Percentiles rank a stretch among this genome's conserved stretches.
phyloP scores from a whole-genome alignment of 257 asterid genomes.

The Ilex aquifolium region DNA sequence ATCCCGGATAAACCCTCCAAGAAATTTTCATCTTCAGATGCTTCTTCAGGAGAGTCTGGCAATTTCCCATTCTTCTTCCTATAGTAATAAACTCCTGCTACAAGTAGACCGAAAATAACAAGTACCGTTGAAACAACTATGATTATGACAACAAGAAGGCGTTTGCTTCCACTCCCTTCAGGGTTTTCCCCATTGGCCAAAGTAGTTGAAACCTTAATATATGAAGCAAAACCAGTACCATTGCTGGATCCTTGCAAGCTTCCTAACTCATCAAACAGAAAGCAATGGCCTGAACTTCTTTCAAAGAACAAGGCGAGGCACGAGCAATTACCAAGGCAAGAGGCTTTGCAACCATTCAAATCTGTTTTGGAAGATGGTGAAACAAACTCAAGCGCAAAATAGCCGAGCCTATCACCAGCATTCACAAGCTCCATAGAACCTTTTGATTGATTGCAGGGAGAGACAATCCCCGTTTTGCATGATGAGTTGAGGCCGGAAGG shows the following conservation, averaged over 20 bases:
- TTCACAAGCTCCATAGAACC: slow-evolving; percentile 44
- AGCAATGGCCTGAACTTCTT: slow-evolving; percentile 56
- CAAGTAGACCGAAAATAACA: slow-evolving; percentile 40
- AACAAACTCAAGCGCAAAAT: slow-evolving; percentile 52
- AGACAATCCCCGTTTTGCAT: slow-evolving; percentile 36
- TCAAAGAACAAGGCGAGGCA: slow-evolving; percentile 74
- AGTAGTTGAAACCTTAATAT: slow-evolving; percentile 32
- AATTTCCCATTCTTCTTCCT: slow-evolving; percentile 38
- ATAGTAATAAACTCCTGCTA: slow-evolving; percentile 30
- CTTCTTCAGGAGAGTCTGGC: slow-evolving; percentile 40
- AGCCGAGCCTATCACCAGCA: slow-evolving; percentile 54
- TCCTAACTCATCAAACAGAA: slow-evolving; percentile 61
- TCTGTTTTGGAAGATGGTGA: slow-evolving; percentile 49
- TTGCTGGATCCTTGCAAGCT: slow-evolving; percentile 34
- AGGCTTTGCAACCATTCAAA: slow-evolving; percentile 61
- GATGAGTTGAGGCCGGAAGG: slow-evolving; percentile 50
- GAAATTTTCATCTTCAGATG: slow-evolving; percentile 85
- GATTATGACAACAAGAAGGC: slow-evolving; percentile 32
- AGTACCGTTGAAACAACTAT: slow-evolving; percentile 44
- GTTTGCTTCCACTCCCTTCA: slow-evolving; percentile 28
- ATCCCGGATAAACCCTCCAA: slow-evolving; percentile 73
- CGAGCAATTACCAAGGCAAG: slow-evolving; percentile 61
- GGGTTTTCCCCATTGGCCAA: slow-evolving; percentile 11
- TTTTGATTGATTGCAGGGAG: slow-evolving; percentile 37
- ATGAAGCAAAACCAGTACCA: slow-evolving; percentile 32